Base-by-base conservation (phyloP, 2,329 filamentous ascomycete species). In the Uncinocarpus reesii region DNA sequence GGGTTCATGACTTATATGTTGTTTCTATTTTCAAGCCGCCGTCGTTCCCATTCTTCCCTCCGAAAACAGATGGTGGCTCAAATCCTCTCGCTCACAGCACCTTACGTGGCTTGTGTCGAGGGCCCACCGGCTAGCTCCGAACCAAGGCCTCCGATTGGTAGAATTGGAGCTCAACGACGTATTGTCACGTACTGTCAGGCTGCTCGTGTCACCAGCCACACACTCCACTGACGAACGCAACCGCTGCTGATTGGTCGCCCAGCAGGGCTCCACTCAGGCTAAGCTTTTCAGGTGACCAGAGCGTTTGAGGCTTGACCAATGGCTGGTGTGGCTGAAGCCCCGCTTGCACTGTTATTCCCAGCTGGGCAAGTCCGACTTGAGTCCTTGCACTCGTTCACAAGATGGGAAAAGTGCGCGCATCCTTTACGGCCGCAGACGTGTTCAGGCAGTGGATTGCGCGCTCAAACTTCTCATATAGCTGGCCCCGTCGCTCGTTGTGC, bases 271-370 rank as follows among this genome's bases (percentile, higher is more conserved):
- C 46, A 42, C 37, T 18, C 18, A 28, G 38, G 46, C 46, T 48
- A 48, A 48, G 46, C 46, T 48, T 48, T 45, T 26, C 20, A 16
- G 7, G 44, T 47, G 43, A 46, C 43, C 34, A 34, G 38, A 20
- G 43, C 20, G n/a, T n/a, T n/a, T 46, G 44, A 38, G 44, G 44
- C 44, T 47, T 47, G 44, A 47, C 36, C 44, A 47, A 47, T 47
- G 23, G 24, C 15, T 20, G 21, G 24, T 48, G 46, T 48, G 46
- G 46, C 46, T 48, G 46, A 15, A 13, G 21, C 7, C 44, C 26
- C 46, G 15, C 31, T 8, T 20, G 24, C 34, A n/a, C 26, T 18
- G 5, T 26, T 11, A 3, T 28, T 36, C 8, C 20, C 18, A 36
- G 29, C 29, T 18, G 18, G 18, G 20, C 15, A 18, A 35, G 7